These are phyloP conservation scores for Daldinia bambusicola DNA, from an alignment of 495 filamentous ascomycete species.

Conservation along the genomic window DNA sequence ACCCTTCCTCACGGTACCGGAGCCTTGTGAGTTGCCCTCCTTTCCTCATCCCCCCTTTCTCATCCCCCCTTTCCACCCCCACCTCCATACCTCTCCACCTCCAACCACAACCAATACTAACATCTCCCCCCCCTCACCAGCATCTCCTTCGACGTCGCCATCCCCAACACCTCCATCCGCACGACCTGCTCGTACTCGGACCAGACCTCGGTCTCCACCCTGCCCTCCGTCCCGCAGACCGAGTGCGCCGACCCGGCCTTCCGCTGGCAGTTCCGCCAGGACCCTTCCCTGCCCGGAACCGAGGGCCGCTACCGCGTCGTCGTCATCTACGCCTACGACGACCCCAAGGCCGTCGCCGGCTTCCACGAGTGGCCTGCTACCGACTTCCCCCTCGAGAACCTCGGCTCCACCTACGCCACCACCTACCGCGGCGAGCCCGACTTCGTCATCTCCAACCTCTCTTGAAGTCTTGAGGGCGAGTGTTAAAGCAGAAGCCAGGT, in stretches of 20 bases:
- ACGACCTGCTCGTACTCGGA: constrained; percentile 42
- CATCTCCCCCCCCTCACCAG: constrained; percentile 9
- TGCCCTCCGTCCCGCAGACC: constrained; percentile 28
- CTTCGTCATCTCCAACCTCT: constrained; percentile 31
- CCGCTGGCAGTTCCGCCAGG: constrained; percentile 44
- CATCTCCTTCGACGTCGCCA: constrained; percentile 40
- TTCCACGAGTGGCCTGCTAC: constrained; percentile 43
- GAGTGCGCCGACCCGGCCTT: constrained; percentile 38
- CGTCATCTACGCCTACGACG: constrained; percentile 39
- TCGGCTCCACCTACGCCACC: constrained; percentile 32
- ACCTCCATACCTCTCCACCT: background rate
- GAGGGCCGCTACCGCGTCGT: constrained; percentile 40
- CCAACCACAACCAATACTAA: constrained; percentile 9
- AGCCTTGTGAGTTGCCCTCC: constrained; percentile 38
- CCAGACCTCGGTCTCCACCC: constrained; percentile 23
- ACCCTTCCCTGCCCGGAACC: constrained; percentile 39
- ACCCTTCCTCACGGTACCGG: constrained; percentile 25
- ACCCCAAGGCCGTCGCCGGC: constrained; percentile 16
- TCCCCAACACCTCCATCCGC: constrained; percentile 20
- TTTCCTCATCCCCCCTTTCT: background rate
- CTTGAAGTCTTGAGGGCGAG: background rate
- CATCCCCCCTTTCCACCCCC: background rate
- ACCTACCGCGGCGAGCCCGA: constrained; percentile 36
- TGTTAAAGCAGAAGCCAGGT: too few relatives aligned
- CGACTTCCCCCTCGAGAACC: constrained; percentile 35